Conservation (phyloP, 179 eudicot genomes). For the Carnegiea gigantea region DNA sequence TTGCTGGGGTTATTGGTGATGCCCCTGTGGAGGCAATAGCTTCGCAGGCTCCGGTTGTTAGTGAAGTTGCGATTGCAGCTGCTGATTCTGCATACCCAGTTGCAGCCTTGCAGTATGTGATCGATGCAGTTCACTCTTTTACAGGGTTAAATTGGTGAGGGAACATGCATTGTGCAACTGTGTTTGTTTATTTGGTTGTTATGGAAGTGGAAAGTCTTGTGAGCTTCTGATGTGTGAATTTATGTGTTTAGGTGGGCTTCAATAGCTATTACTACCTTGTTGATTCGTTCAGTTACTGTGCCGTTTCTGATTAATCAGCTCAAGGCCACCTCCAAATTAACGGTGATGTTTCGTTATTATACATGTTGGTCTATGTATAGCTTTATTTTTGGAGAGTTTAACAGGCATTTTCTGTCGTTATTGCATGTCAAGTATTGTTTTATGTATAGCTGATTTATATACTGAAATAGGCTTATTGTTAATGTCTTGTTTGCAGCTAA, state of each 20-base stretch:
- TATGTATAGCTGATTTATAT: not conserved
- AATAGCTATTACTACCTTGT: conserved; percentile 70
- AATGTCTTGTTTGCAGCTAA: conserved; percentile 47
- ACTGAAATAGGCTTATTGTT: not conserved
- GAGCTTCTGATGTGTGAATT: conserved; percentile 2
- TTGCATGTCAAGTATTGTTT: not conserved
- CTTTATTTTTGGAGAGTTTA: not conserved
- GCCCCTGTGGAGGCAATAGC: conserved; percentile 47
- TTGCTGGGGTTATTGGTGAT: conserved; percentile 53
- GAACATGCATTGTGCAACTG: not conserved
- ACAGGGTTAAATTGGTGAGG: conserved; percentile 76
- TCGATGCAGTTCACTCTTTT: conserved; percentile 63
- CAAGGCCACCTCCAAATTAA: conserved; percentile 69
- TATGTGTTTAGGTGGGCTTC: conserved; percentile 70
- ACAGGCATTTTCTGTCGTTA: not conserved
- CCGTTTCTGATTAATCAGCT: conserved; percentile 81
- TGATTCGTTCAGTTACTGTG: conserved; percentile 68
- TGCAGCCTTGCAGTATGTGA: conserved; percentile 76
- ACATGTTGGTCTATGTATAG: not conserved
- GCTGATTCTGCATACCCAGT: conserved; percentile 86
- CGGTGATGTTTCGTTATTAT: conserved; percentile 39
- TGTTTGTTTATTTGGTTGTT: not conserved
- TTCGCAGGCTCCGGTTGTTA: conserved; percentile 49
- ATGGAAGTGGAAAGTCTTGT: not conserved
- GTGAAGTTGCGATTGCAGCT: conserved; percentile 85